Evolutionary conservation across 202 grass and related monocot species (phyloP).

Genomic region (Panicum hallii): DNA sequence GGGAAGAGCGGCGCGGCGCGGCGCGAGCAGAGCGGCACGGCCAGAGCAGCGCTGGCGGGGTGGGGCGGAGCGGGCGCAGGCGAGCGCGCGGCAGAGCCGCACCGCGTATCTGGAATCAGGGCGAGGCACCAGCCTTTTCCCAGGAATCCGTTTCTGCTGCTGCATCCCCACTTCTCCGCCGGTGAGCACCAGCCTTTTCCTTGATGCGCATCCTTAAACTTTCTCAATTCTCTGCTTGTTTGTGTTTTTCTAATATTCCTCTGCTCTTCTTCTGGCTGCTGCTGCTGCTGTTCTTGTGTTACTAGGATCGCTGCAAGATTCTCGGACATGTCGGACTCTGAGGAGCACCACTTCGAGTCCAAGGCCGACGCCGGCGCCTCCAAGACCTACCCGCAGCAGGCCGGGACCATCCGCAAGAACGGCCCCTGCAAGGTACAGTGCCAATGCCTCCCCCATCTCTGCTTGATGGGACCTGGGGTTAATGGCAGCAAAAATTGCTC

Average conservation of each 20-base stretch:
- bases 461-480: not conserved
- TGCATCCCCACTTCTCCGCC: conserved; percentile 4
- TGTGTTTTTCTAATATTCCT: not conserved
- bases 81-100: no score
- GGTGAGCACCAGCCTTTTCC: conserved; percentile 12
- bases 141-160: not conserved
- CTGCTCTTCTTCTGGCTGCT: not conserved
- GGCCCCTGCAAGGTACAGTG: conserved; percentile 65
- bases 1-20: no score
- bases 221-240: not conserved
- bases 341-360: conserved; percentile 80
- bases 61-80: no score
- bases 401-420: conserved; percentile 74
- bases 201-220: conserved; percentile 2
- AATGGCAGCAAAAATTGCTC: not conserved
- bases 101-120: no score
- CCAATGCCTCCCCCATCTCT: not conserved
- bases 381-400: conserved; percentile 80
- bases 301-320: not conserved
- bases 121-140: no score
- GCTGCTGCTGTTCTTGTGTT: not conserved
- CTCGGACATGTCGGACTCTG: conserved; percentile 65
- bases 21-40: no score
- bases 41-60: no score
- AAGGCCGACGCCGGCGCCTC: conserved; percentile 76